These are phyloP conservation scores for Mucor lusitanicus DNA, from an alignment of 371 early-diverging fungal species.

Conservation along the genomic window DNA sequence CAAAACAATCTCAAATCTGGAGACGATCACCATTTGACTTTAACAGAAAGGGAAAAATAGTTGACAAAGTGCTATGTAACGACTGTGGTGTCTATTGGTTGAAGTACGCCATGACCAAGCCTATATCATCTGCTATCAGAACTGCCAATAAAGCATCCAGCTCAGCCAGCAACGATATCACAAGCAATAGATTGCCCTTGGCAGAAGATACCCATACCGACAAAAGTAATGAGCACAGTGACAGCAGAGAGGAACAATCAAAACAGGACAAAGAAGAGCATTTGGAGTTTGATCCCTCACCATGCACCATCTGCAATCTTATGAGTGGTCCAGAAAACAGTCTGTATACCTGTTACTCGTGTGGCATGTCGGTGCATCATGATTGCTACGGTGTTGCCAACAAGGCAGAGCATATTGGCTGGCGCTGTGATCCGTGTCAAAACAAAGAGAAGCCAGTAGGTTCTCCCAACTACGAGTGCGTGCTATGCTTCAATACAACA, in stretches of 20 bases:
- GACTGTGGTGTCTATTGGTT: constrained; percentile 77
- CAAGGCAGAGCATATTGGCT: constrained; percentile 27
- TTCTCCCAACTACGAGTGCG: constrained; percentile 65
- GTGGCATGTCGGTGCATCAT: constrained; percentile 64
- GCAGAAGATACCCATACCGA: not conserved
- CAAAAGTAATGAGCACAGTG: not conserved
- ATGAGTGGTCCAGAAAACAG: constrained; percentile 23
- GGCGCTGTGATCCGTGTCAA: constrained; percentile 68
- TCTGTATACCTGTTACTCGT: constrained; percentile 57
- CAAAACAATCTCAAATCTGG: constrained; percentile 55
- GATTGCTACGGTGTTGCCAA: constrained; percentile 55
- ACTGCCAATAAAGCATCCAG: not conserved
- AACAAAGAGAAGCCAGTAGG: constrained; percentile 61
- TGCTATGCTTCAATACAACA: constrained; percentile 53
- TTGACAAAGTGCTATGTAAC: constrained; percentile 62
- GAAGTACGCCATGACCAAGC: constrained; percentile 67
- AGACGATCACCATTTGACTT: constrained; percentile 55
- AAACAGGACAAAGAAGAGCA: not conserved
- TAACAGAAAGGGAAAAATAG: constrained; percentile 46
- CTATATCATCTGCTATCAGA: constrained; percentile 15
- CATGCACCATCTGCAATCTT: constrained; percentile 58
- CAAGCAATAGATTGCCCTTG: not conserved
- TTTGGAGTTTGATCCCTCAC: constrained; percentile 20
- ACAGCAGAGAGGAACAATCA: not conserved
- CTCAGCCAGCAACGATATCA: not conserved